Base-by-base conservation (phyloP, 2,329 filamentous ascomycete species). In the Botrytis elliptica region DNA sequence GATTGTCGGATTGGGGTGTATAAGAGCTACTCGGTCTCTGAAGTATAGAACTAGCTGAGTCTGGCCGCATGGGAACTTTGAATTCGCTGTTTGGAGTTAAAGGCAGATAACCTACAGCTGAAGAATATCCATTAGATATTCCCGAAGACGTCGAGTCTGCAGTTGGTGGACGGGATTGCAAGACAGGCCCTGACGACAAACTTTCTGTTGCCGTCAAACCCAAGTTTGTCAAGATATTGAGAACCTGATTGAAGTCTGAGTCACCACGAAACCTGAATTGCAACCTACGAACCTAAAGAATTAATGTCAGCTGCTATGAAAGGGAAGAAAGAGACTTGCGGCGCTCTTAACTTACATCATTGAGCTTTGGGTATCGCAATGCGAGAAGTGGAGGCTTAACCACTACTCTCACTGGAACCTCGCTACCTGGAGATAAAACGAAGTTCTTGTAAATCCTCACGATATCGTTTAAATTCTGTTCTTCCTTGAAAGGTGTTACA, bases 231-330 rank as follows among this genome's bases (percentile, higher is more conserved):
- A 73, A 77, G 79, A 74, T 73, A 75, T 73, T 81, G 25, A 77
- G 22, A 52, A 75, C 75, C 70, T 70, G 76, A 18, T 68, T 59
- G 64, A 81, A 85, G 70, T 85, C 84, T 40, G 77, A 69, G 16
- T 81, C 77, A 8, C 80, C 82, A 25, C 74, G 77, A 74, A 86
- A 85, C 70, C 81, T 84, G 36, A 86, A 74, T 75, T 86, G 85
- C 57, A 85, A 79, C 63, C 84, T 82, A 57, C 83, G 81, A 44
- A 84, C 74, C 85, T 86, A 64, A 44, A 33, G 42, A 42, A n/a
- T 18, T 36, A 10, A 69, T 49, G 36, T 55, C 36, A 70, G 62
- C 57, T 42, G 22, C 36, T 9, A n/a, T 14, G 12, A 44, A 25
- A 38, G 38, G 36, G 33, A 33, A 71, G 12, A 22, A 22, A 49